Percentiles rank a stretch among this genome's conserved stretches.
Evolutionary conservation across 306 rosid genomes (phyloP).

Genomic region (Ceratonia siliqua): DNA sequence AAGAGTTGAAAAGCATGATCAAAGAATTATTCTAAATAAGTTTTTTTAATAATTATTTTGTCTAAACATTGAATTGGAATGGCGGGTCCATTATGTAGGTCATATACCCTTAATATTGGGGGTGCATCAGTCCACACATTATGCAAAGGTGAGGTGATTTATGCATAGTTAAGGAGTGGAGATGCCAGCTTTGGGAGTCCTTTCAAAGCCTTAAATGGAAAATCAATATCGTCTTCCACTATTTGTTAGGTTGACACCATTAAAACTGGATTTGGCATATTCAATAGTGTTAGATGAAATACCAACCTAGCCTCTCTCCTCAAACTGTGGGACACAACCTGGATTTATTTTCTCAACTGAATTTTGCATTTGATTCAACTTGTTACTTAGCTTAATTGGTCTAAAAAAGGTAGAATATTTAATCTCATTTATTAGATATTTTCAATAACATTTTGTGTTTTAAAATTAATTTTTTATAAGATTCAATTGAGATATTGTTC

Average conservation of each 20-base stretch:
- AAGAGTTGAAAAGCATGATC: background rate
- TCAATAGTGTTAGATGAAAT: background rate
- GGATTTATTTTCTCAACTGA: too few relatives aligned
- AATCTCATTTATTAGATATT: too few relatives aligned
- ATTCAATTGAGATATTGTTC: too few relatives aligned
- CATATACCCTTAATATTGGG: background rate
- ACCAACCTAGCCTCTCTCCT: background rate
- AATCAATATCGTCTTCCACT: background rate
- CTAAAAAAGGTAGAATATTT: too few relatives aligned
- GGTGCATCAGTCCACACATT: background rate
- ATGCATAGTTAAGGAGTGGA: conserved; percentile 6
- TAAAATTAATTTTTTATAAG: too few relatives aligned
- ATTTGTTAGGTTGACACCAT: conserved; percentile 15
- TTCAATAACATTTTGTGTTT: too few relatives aligned
- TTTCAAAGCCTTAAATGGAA: conserved; percentile 25
- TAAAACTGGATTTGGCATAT: background rate
- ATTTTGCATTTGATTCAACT: too few relatives aligned
- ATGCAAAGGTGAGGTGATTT: background rate
- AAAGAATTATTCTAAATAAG: too few relatives aligned
- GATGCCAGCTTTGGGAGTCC: conserved; percentile 27
- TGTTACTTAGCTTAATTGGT: too few relatives aligned
- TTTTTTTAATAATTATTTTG: too few relatives aligned
- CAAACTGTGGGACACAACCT: too few relatives aligned
- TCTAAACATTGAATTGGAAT: background rate
- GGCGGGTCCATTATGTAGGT: conserved; percentile 17